Percentiles rank a stretch among this genome's conserved stretches.
phyloP scores from a whole-genome alignment of 306 rosid genomes.

The Nissolia schottii region DNA sequence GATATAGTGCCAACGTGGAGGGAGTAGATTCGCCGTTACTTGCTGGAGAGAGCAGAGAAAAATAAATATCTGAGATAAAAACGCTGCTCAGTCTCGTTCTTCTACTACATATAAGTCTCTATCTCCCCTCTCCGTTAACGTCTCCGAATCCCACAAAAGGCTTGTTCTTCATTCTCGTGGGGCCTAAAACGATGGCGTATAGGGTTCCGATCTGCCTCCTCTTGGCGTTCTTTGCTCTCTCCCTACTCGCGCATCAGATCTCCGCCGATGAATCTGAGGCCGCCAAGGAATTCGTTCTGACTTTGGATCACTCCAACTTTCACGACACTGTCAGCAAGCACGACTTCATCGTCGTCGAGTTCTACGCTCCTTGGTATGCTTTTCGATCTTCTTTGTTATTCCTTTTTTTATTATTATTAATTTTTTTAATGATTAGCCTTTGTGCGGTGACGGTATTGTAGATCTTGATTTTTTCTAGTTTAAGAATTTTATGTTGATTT shows the following conservation, averaged over 20 bases:
- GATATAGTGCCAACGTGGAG: not conserved
- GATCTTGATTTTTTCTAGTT: conserved; percentile 29
- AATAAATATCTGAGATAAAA: not conserved
- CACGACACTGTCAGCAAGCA: conserved; percentile 64
- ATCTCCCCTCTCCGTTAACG: not conserved
- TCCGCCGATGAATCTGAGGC: conserved; percentile 49
- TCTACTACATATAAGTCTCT: conserved; percentile 4
- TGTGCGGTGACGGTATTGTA: not conserved
- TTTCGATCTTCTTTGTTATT: not conserved
- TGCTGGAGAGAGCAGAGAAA: not conserved
- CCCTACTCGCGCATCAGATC: conserved; percentile 36
- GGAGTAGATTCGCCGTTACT: not conserved
- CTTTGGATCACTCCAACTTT: conserved; percentile 81
- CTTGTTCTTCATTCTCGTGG: not conserved
- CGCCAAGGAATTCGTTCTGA: conserved; percentile 75
- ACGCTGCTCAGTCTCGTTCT: conserved; percentile 22
- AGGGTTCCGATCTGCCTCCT: conserved; percentile 35
- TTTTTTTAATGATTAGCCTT: not conserved
- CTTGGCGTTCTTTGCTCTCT: conserved; percentile 14
- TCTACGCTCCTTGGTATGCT: conserved; percentile 81
- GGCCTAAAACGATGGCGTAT: conserved; percentile 42
- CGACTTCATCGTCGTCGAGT: conserved; percentile 87
- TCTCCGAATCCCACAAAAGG: not conserved
- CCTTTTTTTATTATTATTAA: not conserved
- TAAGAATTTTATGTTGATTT: not conserved